phyloP scores from a whole-genome alignment of 495 filamentous ascomycete genomes.

The Jackrogersella multiformis region DNA sequence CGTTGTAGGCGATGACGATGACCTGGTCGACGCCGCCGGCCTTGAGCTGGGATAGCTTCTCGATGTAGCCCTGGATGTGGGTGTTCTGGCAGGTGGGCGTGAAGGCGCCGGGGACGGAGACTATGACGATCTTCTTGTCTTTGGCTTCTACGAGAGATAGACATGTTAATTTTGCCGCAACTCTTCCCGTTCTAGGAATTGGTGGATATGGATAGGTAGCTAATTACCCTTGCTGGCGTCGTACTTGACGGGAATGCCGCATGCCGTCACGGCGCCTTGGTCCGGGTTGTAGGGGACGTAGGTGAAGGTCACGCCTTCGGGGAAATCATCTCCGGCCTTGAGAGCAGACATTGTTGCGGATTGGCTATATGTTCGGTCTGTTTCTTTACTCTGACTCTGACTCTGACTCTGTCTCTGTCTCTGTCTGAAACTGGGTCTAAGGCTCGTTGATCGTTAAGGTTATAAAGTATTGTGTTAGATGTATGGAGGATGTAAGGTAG shows the following conservation, averaged over 20 bases:
- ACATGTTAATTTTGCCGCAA: slow-evolving; percentile 13
- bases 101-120: slow-evolving; percentile 94
- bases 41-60: slow-evolving; percentile 75
- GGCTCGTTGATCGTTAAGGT: not conserved
- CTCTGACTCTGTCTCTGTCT: not conserved
- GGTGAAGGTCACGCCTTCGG: slow-evolving; percentile 78
- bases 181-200: no score
- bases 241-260: slow-evolving; percentile 82
- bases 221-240: slow-evolving; percentile 75
- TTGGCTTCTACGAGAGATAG: slow-evolving; percentile 72
- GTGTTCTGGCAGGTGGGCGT: slow-evolving; percentile 89
- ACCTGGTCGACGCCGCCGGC: slow-evolving; percentile 88
- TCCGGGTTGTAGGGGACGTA: slow-evolving; percentile 78
- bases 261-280: slow-evolving; percentile 69
- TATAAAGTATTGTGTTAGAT: not conserved
- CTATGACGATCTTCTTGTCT: slow-evolving; percentile 89
- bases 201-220: not conserved
- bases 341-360: slow-evolving; percentile 71
- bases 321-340: slow-evolving; percentile 85
- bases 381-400: not conserved
- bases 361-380: slow-evolving; percentile 34
- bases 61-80: slow-evolving; percentile 88
- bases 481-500: no score
- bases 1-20: slow-evolving; percentile 87
- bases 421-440: not conserved